phyloP scores from a whole-genome alignment of 2,329 filamentous ascomycete species.

The Nemania diffusa region DNA sequence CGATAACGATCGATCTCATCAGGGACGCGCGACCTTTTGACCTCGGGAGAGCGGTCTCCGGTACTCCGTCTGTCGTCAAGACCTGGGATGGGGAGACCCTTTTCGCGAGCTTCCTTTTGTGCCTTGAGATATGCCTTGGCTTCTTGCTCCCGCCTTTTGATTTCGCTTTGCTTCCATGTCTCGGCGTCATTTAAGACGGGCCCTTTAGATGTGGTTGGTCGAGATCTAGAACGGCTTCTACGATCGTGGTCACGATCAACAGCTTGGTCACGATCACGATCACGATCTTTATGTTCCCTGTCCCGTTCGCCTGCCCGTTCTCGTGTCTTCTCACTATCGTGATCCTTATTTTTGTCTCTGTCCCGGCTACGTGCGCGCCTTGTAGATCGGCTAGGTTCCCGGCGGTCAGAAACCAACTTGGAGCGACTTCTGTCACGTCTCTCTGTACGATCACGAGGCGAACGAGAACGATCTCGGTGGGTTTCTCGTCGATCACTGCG shows the following conservation, averaged over 20 bases:
- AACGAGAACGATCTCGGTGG: slow-evolving; percentile 48
- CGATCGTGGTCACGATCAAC: slow-evolving; percentile 47
- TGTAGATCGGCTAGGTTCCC: slow-evolving; percentile 40
- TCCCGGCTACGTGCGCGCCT: slow-evolving; percentile 40
- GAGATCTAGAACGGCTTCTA: slow-evolving; percentile 57
- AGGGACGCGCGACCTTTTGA: slow-evolving; percentile 51
- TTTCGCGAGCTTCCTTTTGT: slow-evolving; percentile 68
- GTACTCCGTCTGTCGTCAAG: slow-evolving; percentile 63
- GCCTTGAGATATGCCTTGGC: slow-evolving; percentile 72
- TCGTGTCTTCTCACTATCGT: slow-evolving; percentile 35
- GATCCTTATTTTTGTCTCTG: slow-evolving; percentile 40
- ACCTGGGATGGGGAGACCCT: slow-evolving; percentile 67
- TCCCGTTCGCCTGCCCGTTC: slow-evolving; percentile 22
- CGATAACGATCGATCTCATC: slow-evolving; percentile 62
- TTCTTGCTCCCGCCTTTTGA: slow-evolving; percentile 70
- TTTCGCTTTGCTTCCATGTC: slow-evolving; percentile 69
- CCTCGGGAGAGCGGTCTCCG: slow-evolving; percentile 57
- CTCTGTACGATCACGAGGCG: slow-evolving; percentile 45
- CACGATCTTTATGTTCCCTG: slow-evolving; percentile 39
- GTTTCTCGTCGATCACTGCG: slow-evolving; percentile 40
- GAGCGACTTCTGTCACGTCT: slow-evolving; percentile 47
- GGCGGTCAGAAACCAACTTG: slow-evolving; percentile 38
- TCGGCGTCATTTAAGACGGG: slow-evolving; percentile 57
- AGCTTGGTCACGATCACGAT: slow-evolving; percentile 42
- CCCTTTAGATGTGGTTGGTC: slow-evolving; percentile 55